These are phyloP conservation scores for Gynochthodes officinalis DNA, from an alignment of 257 asterid species.

Conservation along the genomic window DNA sequence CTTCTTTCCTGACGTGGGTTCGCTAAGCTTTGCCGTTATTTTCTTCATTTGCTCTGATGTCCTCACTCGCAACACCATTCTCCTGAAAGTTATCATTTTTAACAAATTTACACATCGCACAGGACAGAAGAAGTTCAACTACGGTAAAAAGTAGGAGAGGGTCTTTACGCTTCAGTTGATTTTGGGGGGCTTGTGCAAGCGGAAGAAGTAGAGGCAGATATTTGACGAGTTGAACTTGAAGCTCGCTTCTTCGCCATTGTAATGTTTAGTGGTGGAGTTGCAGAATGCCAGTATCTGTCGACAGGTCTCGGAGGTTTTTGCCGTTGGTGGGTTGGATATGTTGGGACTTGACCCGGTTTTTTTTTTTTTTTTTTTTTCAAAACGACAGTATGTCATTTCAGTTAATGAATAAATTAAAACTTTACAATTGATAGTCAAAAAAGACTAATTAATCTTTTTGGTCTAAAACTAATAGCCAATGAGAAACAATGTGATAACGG, in stretches of 20 bases:
- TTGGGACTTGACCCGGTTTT: no score
- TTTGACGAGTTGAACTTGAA: constrained; percentile 7
- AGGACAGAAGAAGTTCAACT: background rate
- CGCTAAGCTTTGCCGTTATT: constrained; percentile 19
- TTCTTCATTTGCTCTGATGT: constrained; percentile 31
- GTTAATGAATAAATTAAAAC: no score
- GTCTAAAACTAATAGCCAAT: no score
- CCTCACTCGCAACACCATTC: constrained; percentile 36
- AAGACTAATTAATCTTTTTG: no score
- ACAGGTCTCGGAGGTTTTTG: no score
- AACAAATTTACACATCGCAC: background rate
- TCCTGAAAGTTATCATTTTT: constrained; percentile 32
- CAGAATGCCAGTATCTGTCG: background rate
- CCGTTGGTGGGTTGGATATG: no score
- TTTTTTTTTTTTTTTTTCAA: no score
- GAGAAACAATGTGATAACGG: no score
- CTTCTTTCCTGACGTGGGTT: constrained; percentile 6
- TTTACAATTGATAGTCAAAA: no score
- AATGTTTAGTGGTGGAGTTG: background rate
- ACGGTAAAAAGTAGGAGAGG: background rate
- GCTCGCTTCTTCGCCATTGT: constrained; percentile 22
- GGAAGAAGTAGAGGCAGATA: constrained; percentile 11
- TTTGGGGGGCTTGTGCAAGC: background rate
- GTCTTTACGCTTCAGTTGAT: constrained; percentile 12
- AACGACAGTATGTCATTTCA: no score